Evolutionary conservation across 305 asterid species (phyloP).

Genomic region (Solanum hybrid): DNA sequence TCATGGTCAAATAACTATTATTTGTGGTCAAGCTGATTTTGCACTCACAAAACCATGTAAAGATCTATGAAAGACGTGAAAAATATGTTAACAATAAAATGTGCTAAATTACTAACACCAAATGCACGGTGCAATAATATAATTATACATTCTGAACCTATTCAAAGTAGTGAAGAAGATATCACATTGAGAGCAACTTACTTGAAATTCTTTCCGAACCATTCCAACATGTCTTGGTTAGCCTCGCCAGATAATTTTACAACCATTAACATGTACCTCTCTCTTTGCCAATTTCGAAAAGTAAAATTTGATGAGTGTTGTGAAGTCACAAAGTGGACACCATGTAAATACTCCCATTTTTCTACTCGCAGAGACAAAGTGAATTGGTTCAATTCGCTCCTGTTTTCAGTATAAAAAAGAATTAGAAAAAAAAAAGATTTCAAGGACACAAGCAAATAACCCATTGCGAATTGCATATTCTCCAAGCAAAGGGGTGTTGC

Average conservation of each 20-base stretch:
- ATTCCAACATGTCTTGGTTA: background rate
- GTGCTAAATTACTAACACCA: background rate
- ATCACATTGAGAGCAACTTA: background rate
- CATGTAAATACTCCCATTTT: background rate
- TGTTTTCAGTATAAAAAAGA: background rate
- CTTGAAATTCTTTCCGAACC: background rate
- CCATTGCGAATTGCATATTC: background rate
- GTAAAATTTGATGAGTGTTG: too few relatives aligned
- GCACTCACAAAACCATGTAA: background rate
- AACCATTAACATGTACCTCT: background rate
- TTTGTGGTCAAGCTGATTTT: background rate
- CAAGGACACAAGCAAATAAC: background rate
- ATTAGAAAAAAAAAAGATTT: too few relatives aligned
- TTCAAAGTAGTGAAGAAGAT: background rate
- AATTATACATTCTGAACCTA: background rate
- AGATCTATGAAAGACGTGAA: background rate
- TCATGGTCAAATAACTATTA: background rate
- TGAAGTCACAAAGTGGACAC: background rate
- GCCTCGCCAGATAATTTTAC: background rate
- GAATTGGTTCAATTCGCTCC: background rate
- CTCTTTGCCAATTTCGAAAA: background rate
- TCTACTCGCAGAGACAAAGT: background rate
- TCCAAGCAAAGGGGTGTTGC: background rate
- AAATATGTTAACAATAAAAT: too few relatives aligned
- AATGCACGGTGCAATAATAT: background rate